Percentiles rank a stretch among this genome's conserved stretches.
phyloP scores from a whole-genome alignment of 2,329 filamentous ascomycete species.

The Zalaria obscura region DNA sequence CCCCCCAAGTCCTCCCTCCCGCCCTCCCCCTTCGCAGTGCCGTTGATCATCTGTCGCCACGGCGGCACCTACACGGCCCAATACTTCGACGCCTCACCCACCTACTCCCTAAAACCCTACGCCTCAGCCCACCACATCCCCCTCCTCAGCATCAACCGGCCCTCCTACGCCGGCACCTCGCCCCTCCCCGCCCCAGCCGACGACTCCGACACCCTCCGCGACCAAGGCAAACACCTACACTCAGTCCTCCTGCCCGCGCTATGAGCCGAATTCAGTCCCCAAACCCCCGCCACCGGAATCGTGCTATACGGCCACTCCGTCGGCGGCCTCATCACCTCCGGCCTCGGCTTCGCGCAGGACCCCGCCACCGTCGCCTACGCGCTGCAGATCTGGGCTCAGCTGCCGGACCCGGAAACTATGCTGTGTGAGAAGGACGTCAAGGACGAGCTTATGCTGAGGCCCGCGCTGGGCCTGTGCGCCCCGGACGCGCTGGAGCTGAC shows the following conservation, averaged over 20 bases:
- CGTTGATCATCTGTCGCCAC: background rate
- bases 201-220: constrained; percentile 1
- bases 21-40: background rate
- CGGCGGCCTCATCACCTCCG: constrained; percentile 2
- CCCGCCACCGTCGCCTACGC: background rate
- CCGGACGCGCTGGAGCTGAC: background rate
- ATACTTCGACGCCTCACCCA: constrained; percentile 3
- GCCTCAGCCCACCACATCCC: constrained; percentile 1
- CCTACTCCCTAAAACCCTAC: constrained; percentile 1
- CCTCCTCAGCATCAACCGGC: constrained; percentile 3
- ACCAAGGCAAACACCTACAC: constrained; percentile 2
- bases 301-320: constrained; percentile 4
- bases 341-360: background rate
- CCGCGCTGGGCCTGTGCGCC: background rate
- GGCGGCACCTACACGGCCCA: constrained; percentile 2
- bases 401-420: background rate
- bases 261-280: background rate
- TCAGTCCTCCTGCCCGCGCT: constrained; percentile 2
- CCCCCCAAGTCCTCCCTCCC: too few species aligned
- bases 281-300: background rate
- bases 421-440: background rate
- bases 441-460: constrained; percentile 1
- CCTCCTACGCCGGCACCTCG: constrained; percentile 4
- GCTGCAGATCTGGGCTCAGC: background rate
- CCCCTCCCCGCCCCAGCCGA: background rate